A percentile compares a stretch with the other conserved stretches of the same genome.
Evolutionary conservation across 1,284 basidiomycete species (phyloP).

Genomic region (Melampsora larici-populina): DNA sequence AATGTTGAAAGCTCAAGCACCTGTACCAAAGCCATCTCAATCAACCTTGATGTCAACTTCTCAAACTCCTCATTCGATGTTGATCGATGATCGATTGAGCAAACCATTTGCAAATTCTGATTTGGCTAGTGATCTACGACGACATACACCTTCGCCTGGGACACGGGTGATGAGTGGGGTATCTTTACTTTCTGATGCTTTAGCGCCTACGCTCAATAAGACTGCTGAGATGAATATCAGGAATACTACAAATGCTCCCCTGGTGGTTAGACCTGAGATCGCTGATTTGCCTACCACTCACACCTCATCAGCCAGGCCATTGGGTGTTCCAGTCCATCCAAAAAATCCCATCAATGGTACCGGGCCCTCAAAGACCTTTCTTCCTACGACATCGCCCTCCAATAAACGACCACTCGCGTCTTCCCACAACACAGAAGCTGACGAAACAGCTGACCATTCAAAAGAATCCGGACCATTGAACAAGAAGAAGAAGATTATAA

Average conservation of each 20-base stretch:
- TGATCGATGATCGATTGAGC: slow-evolving; percentile 1
- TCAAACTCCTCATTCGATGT: slow-evolving; percentile 13
- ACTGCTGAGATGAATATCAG: no score
- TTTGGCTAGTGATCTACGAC: background rate
- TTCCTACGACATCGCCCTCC: background rate
- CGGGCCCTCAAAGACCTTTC: background rate
- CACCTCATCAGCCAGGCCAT: background rate
- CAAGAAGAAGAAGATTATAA: slow-evolving; percentile 8
- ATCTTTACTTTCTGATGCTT: no score
- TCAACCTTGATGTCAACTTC: background rate
- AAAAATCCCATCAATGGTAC: background rate
- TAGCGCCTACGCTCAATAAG: no score
- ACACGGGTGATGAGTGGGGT: background rate
- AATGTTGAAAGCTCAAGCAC: slow-evolving; percentile 9
- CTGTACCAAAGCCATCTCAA: slow-evolving; percentile 15
- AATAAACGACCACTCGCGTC: background rate
- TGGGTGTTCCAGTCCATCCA: no score
- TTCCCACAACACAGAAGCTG: no score
- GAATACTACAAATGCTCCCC: no score
- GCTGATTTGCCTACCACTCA: no score
- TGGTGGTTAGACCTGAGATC: no score
- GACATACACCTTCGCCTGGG: background rate
- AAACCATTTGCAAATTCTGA: background rate
- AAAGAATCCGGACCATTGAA: background rate
- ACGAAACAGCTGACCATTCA: no score